These are phyloP conservation scores for Breviolum minutum DNA, from an alignment of 73 alveolate species.

Conservation along the genomic window DNA sequence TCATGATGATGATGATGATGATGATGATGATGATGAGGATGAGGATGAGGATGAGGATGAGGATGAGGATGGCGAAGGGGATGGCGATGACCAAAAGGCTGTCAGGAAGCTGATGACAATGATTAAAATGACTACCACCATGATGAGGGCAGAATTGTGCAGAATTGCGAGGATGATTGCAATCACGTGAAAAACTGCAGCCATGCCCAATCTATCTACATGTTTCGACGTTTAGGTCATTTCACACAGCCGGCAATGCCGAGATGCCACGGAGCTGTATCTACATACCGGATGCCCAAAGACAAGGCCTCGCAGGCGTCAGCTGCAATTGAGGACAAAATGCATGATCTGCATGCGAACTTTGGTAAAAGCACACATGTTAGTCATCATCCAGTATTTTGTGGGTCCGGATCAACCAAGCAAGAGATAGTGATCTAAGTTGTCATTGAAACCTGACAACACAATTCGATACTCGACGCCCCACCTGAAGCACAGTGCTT, in stretches of 20 bases:
- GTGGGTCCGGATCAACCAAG: background rate
- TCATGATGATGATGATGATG: background rate
- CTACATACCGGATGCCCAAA: conserved; percentile 53
- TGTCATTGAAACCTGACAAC: background rate
- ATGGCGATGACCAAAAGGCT: too few species aligned
- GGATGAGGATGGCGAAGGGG: too few species aligned
- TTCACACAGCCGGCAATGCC: background rate
- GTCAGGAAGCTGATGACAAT: background rate
- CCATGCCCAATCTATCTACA: background rate
- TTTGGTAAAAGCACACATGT: too few species aligned
- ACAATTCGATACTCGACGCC: background rate
- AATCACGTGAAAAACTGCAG: background rate
- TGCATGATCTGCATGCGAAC: too few species aligned
- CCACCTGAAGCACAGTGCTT: conserved; percentile 61
- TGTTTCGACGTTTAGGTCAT: too few species aligned
- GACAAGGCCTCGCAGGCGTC: conserved; percentile 40
- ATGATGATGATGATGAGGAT: too few species aligned
- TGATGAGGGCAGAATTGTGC: too few species aligned
- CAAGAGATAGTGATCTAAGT: background rate
- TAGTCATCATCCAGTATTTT: too few species aligned
- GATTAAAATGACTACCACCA: background rate
- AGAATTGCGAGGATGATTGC: too few species aligned
- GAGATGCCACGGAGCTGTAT: conserved; percentile 88
- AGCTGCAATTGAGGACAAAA: too few species aligned
- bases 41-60: too few species aligned